Percentiles rank a stretch among this genome's conserved stretches.
Evolutionary conservation across 2,329 filamentous ascomycete genomes (phyloP).

Genomic region (Colletotrichum higginsianum): DNA sequence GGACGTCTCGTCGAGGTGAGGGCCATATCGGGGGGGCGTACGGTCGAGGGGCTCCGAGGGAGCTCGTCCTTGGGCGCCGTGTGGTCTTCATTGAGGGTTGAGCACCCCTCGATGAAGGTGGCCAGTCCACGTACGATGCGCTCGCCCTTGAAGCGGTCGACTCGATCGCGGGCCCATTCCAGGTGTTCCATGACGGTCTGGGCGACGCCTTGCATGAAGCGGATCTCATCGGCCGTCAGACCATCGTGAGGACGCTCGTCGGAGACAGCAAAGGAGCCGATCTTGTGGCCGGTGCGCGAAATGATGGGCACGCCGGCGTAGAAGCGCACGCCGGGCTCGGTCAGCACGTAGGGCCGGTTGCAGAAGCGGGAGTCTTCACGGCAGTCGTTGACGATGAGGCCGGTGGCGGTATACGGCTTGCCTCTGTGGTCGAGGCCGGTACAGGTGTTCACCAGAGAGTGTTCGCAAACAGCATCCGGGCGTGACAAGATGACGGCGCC

Average conservation of each 20-base stretch:
- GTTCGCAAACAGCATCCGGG: constrained; percentile 53
- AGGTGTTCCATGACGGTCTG: constrained; percentile 73
- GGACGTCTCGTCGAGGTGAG: constrained; percentile 26
- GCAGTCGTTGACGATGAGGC: constrained; percentile 50
- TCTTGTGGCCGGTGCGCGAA: constrained; percentile 66
- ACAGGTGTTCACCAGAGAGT: constrained; percentile 46
- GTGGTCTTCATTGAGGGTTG: constrained; percentile 42
- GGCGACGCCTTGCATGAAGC: constrained; percentile 71
- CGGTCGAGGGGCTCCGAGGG: constrained; percentile 19
- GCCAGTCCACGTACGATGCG: constrained; percentile 69
- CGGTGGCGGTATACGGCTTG: constrained; percentile 48
- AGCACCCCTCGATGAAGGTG: constrained; percentile 67
- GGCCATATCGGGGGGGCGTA: constrained; percentile 34
- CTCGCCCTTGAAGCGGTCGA: constrained; percentile 66
- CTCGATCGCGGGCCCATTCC: constrained; percentile 67
- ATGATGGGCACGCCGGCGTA: constrained; percentile 70
- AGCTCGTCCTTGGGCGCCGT: constrained; percentile 20
- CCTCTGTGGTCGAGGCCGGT: constrained; percentile 46
- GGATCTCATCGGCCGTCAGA: constrained; percentile 62
- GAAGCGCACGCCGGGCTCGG: constrained; percentile 53
- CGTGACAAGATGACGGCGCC: constrained; percentile 48
- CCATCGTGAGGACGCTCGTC: constrained; percentile 70
- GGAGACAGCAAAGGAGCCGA: constrained; percentile 73
- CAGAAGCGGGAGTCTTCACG: constrained; percentile 52
- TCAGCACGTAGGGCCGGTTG: constrained; percentile 50